Evolutionary conservation across 2,329 filamentous ascomycete species (phyloP).

Genomic region (Pestalotiopsis sp.): DNA sequence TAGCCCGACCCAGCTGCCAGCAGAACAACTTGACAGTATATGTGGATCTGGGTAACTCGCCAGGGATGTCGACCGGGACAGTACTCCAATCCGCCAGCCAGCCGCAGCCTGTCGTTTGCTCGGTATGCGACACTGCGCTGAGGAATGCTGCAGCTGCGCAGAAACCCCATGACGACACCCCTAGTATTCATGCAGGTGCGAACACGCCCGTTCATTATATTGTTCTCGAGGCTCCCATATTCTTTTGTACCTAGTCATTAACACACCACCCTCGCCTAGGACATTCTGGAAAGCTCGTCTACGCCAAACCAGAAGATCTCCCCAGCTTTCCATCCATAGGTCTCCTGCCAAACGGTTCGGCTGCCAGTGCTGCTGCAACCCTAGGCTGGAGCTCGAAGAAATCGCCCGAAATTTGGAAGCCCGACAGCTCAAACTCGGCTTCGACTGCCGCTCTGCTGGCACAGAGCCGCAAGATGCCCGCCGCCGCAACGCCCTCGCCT

Average conservation of each 20-base stretch:
- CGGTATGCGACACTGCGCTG: neutral
- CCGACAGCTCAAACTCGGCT: conserved; percentile 62
- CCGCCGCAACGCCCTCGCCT: conserved; percentile 64
- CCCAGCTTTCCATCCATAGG: conserved; percentile 74
- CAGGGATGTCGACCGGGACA: conserved; percentile 12
- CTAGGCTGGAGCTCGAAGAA: conserved; percentile 74
- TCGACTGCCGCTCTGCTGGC: conserved; percentile 34
- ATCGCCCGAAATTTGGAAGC: conserved; percentile 67
- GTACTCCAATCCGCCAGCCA: neutral
- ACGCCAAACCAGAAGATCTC: conserved; percentile 72
- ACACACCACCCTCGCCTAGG: conserved; percentile 14
- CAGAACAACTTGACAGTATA: neutral
- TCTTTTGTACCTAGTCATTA: neutral
- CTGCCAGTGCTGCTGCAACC: conserved; percentile 74
- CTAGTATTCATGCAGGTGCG: conserved; percentile 3
- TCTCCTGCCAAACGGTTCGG: conserved; percentile 56
- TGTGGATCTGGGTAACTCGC: conserved; percentile 9
- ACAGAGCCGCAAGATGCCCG: conserved; percentile 30
- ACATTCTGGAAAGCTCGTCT: conserved; percentile 58
- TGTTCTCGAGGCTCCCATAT: neutral
- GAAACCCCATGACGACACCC: conserved; percentile 11
- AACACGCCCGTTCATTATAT: conserved; percentile 6
- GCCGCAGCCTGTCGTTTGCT: conserved; percentile 1
- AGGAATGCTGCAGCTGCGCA: neutral
- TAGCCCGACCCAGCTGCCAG: neutral